Evolutionary conservation across 176 grass and related monocot genomes (phyloP).

Genomic region (Neostapfia colusana): DNA sequence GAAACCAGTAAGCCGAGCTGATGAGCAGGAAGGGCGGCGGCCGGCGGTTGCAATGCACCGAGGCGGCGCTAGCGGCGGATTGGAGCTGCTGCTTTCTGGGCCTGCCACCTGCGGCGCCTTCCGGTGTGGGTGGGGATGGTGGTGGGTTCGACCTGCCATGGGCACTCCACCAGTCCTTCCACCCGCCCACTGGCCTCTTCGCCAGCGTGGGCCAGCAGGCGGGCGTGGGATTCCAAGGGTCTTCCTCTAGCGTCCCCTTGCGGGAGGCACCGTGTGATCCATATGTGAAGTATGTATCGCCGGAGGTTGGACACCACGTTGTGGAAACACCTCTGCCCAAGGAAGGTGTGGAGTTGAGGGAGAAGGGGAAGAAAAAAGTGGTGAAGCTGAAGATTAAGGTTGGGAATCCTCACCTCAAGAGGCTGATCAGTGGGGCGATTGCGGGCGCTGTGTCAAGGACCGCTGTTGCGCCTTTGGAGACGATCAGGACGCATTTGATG

Average conservation of each 20-base stretch:
- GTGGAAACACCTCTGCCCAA: constrained; percentile 14
- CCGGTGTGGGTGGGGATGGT: constrained; percentile 1
- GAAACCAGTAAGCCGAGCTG: neutral
- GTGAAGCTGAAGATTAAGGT: constrained; percentile 59
- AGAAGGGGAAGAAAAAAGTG: constrained; percentile 46
- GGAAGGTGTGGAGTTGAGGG: constrained; percentile 27
- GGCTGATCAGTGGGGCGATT: constrained; percentile 71
- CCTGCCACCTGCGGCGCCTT: constrained; percentile 26
- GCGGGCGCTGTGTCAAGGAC: constrained; percentile 73
- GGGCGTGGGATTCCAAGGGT: constrained; percentile 32
- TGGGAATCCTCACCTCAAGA: constrained; percentile 66
- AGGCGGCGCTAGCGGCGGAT: constrained; percentile 23
- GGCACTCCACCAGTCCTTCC: constrained; percentile 55
- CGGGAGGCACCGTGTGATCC: constrained; percentile 25
- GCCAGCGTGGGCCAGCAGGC: constrained; percentile 54
- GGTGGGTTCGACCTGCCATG: constrained; percentile 47
- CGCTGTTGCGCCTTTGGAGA: constrained; percentile 75
- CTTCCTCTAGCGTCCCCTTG: constrained; percentile 27
- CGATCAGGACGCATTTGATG: constrained; percentile 89
- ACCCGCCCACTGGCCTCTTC: constrained; percentile 54
- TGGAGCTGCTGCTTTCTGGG: constrained; percentile 47
- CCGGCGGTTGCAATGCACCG: constrained; percentile 38
- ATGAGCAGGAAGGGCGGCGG: constrained; percentile 46
- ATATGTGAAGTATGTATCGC: constrained; percentile 42
- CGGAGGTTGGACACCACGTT: constrained; percentile 27